Evolutionary conservation across 768 basidiomycete species (phyloP).

Genomic region (Naganishia vishniacii): DNA sequence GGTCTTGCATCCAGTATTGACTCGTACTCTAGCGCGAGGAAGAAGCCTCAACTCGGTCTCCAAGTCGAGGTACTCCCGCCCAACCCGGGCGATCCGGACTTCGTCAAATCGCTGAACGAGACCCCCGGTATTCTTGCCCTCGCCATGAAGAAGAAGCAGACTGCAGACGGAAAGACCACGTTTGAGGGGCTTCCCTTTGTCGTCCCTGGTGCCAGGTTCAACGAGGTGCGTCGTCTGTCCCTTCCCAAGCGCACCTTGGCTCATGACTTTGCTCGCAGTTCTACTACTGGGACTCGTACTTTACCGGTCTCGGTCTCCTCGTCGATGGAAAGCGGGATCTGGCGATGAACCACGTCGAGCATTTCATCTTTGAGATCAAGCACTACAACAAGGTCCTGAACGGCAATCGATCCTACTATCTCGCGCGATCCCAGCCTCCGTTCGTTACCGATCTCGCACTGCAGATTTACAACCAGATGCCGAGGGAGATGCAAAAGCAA

Average conservation of each 20-base stretch:
- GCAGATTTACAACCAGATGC: constrained; percentile 94
- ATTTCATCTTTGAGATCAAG: constrained; percentile 98
- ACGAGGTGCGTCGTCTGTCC: constrained; percentile 38
- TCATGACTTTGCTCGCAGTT: constrained; percentile 53
- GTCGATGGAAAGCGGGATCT: constrained; percentile 89
- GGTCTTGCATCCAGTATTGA: too few species aligned
- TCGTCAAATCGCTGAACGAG: constrained; percentile 85
- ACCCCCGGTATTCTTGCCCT: constrained; percentile 91
- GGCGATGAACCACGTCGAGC: constrained; percentile 97
- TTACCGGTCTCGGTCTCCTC: constrained; percentile 84
- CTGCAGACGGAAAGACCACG: constrained; percentile 64
- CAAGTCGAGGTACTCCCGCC: constrained; percentile 84
- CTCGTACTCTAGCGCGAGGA: constrained; percentile 54
- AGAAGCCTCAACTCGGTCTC: constrained; percentile 89
- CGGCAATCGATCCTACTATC: constrained; percentile 84
- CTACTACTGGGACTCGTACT: constrained; percentile 73
- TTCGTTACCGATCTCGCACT: constrained; percentile 98
- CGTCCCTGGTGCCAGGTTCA: constrained; percentile 66
- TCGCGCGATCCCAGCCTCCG: constrained; percentile 91
- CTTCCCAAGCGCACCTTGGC: constrained; percentile 54
- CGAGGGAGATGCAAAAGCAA: constrained; percentile 68
- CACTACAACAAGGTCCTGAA: constrained; percentile 88
- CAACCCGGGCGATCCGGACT: constrained; percentile 77
- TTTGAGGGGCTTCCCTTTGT: constrained; percentile 93
- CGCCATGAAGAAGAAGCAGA: constrained; percentile 87